These are phyloP conservation scores for Thymus mandschuricus DNA, from an alignment of 257 asterid genomes.

Conservation along the genomic window DNA sequence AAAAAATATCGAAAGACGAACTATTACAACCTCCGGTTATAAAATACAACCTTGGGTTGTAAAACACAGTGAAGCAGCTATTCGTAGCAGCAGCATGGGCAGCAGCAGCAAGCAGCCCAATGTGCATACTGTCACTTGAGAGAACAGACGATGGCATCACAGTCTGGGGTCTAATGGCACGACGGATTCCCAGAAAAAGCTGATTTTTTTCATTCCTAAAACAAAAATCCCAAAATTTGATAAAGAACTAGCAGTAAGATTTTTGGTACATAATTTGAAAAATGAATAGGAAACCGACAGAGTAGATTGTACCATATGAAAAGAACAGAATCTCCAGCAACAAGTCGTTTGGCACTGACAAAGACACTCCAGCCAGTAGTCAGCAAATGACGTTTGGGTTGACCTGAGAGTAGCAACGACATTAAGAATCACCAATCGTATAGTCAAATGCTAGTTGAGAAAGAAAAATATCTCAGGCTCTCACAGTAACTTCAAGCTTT, in stretches of 20 bases:
- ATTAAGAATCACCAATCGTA: background rate
- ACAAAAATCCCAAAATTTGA: background rate
- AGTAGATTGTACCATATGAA: constrained; percentile 52
- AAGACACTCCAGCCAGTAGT: constrained; percentile 66
- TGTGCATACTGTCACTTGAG: constrained; percentile 97
- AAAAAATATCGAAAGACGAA: background rate
- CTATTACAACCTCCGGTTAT: constrained; percentile 69
- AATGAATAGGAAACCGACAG: background rate
- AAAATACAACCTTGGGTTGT: constrained; percentile 83
- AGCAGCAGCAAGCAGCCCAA: constrained; percentile 96
- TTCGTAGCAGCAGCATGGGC: constrained; percentile 97
- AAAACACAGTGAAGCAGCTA: constrained; percentile 92
- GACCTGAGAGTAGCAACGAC: constrained; percentile 39
- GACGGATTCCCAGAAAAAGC: constrained; percentile 92
- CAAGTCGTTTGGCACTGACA: constrained; percentile 60
- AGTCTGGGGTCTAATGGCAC: constrained; percentile 86
- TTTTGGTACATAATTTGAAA: constrained; percentile 13
- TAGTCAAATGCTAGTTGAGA: no score
- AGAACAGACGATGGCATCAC: constrained; percentile 97
- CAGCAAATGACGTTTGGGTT: constrained; percentile 59
- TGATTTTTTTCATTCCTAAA: constrained; percentile 88
- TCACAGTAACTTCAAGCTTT: no score
- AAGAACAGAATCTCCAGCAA: constrained; percentile 63
- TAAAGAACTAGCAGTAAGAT: constrained; percentile 6
- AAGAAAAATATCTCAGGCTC: no score